Conservation (phyloP, 192 early-diverging fungal genomes). For the Linnemannia zychae region DNA sequence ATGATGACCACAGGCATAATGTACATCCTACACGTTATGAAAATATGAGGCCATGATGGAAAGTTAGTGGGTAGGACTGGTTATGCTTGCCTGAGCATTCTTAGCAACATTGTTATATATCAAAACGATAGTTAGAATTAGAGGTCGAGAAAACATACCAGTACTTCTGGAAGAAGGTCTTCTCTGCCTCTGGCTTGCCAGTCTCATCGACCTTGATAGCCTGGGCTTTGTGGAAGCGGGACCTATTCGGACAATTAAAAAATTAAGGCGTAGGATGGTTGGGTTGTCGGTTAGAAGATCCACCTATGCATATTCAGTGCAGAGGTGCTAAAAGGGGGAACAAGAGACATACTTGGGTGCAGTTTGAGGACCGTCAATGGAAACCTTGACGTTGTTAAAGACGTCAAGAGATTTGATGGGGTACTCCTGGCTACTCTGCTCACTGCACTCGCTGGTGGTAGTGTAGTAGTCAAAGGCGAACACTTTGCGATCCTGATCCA, state of each 20-base stretch:
- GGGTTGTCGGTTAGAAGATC: neutral
- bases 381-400: slow-evolving; percentile 37
- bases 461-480: slow-evolving; percentile 54
- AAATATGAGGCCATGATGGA: neutral
- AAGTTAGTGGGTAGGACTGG: neutral
- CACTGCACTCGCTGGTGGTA: slow-evolving; percentile 14
- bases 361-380: neutral
- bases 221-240: slow-evolving; percentile 37
- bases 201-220: slow-evolving; percentile 51
- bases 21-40: slow-evolving; percentile 26
- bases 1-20: slow-evolving; percentile 39
- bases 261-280: neutral
- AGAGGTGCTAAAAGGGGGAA: slow-evolving; percentile 11
- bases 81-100: neutral
- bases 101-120: neutral
- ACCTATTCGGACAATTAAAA: slow-evolving; percentile 19
- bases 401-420: slow-evolving; percentile 32
- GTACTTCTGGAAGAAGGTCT: slow-evolving; percentile 57
- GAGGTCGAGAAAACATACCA: slow-evolving; percentile 36
- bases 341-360: slow-evolving; percentile 43
- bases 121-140: neutral
- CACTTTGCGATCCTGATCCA: slow-evolving; percentile 37
- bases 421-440: slow-evolving; percentile 19
- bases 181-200: slow-evolving; percentile 45
- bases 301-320: neutral